A percentile compares a stretch with the other conserved stretches of the same genome.
These are phyloP conservation scores for Rhododendron kiyosumense DNA, from an alignment of 148 eudicot species.

Conservation along the genomic window DNA sequence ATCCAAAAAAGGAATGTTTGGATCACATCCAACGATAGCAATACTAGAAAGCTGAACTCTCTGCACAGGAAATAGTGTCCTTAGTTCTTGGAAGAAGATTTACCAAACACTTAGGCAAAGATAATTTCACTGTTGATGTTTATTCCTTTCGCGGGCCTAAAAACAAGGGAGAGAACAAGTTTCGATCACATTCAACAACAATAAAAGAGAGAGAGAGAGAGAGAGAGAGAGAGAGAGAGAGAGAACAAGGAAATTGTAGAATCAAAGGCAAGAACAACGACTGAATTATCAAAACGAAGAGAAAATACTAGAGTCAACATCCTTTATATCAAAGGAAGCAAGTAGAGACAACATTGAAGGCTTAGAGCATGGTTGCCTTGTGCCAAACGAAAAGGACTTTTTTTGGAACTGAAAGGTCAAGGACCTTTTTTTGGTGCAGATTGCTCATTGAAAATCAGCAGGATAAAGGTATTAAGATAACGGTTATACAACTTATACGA, in stretches of 20 bases:
- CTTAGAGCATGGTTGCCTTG: not conserved
- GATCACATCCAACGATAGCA: not conserved
- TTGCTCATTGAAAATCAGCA: not conserved
- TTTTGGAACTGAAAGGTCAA: too few species aligned
- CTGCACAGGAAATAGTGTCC: not conserved
- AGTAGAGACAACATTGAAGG: not conserved
- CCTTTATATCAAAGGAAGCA: not conserved
- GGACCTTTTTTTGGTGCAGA: not conserved
- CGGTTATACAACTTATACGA: too few species aligned
- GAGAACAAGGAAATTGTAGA: not conserved
- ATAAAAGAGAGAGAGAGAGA: not conserved
- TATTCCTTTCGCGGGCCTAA: not conserved
- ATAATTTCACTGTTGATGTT: not conserved
- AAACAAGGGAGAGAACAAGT: not conserved
- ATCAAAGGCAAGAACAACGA: not conserved
- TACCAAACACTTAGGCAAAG: not conserved
- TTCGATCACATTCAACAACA: conserved; percentile 6
- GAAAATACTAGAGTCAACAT: too few species aligned
- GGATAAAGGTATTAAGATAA: not conserved
- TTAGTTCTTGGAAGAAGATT: not conserved
- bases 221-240: not conserved
- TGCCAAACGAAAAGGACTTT: not conserved
- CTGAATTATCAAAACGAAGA: not conserved
- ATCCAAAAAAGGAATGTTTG: not conserved
- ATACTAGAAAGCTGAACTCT: not conserved